Conservation (phyloP, 768 basidiomycete genomes). For the Gloeopeniophorella convolvens region DNA sequence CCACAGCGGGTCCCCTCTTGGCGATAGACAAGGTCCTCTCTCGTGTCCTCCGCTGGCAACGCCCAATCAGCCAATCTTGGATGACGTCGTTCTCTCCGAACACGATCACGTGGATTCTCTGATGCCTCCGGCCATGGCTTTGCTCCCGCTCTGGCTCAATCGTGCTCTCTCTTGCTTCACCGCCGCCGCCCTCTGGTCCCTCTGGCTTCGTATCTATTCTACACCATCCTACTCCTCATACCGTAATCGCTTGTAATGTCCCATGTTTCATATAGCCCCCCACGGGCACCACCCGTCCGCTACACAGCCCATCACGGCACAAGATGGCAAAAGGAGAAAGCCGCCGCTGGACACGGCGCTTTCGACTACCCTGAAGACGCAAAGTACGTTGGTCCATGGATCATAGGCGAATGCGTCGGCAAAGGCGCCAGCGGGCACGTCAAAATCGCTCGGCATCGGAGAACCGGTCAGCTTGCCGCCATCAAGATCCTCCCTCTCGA, state of each 20-base stretch:
- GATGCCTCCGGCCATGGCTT: no score
- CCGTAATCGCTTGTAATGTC: conserved; percentile 21
- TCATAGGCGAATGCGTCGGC: conserved; percentile 88
- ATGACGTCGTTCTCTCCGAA: no score
- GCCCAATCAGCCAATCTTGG: no score
- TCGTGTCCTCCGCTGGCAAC: no score
- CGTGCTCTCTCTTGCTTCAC: no score
- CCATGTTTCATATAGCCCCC: conserved; percentile 45
- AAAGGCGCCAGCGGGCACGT: conserved; percentile 94
- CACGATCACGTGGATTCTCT: no score
- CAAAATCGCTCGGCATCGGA: conserved; percentile 82
- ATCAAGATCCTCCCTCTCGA: conserved; percentile 92
- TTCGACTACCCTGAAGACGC: conserved; percentile 85
- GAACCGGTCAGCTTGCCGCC: conserved; percentile 87
- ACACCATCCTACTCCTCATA: background rate
- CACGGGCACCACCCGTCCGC: conserved; percentile 64
- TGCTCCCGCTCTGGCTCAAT: no score
- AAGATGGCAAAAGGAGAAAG: conserved; percentile 85
- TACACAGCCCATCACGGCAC: conserved; percentile 68
- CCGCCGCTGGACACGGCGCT: conserved; percentile 64
- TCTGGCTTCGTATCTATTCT: background rate
- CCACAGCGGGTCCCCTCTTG: no score
- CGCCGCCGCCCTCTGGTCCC: background rate
- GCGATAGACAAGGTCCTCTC: no score
- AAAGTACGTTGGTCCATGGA: conserved; percentile 83